Percentiles rank a stretch among this genome's conserved stretches.
Conservation (phyloP, 805 yeast genomes). For the Candida anglica region DNA sequence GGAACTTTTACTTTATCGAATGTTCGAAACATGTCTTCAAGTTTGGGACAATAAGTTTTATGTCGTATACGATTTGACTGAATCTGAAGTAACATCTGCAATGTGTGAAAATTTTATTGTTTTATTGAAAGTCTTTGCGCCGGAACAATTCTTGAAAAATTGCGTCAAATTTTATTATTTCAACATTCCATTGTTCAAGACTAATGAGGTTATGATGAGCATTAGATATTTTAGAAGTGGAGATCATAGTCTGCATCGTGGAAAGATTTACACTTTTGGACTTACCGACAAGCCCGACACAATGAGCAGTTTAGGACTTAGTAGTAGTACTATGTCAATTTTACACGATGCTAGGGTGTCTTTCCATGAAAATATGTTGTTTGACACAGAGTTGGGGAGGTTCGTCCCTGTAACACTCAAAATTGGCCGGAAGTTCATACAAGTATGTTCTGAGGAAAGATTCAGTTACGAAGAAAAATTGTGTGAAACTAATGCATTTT, state of each 20-base stretch:
- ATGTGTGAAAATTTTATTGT: conserved; percentile 24
- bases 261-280: conserved; percentile 26
- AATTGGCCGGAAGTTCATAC: conserved; percentile 68
- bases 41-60: conserved; percentile 69
- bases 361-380: conserved; percentile 39
- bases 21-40: conserved; percentile 62
- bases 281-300: conserved; percentile 30
- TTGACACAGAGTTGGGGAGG: conserved; percentile 43
- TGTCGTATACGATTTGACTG: conserved; percentile 67
- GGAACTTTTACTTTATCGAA: conserved; percentile 53
- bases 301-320: conserved; percentile 31
- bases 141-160: conserved; percentile 47
- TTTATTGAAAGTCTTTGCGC: conserved; percentile 43
- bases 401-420: conserved; percentile 60
- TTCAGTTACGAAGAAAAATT: conserved; percentile 14
- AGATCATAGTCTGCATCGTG: conserved; percentile 12
- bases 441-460: conserved; percentile 36
- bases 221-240: conserved; percentile 16
- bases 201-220: conserved; percentile 16
- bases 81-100: conserved; percentile 17
- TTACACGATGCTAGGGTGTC: conserved; percentile 33
- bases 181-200: conserved; percentile 38
- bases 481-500: conserved; percentile 22
- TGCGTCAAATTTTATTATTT: conserved; percentile 52
- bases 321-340: conserved; percentile 29